Conservation (phyloP, 23 red algal genomes). For the Agarophyton chilense region DNA sequence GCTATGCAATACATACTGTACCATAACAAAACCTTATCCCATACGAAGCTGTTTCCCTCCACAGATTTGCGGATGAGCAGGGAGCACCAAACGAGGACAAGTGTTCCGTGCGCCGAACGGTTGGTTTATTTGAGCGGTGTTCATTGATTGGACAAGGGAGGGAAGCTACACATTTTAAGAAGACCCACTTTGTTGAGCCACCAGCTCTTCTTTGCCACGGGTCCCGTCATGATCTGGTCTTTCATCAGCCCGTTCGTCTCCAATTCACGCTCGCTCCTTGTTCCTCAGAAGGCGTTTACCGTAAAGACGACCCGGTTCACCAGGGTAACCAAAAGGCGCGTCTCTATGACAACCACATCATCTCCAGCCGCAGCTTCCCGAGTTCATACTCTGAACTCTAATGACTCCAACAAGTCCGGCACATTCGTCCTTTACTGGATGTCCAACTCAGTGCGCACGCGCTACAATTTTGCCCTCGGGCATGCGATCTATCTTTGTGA, state of each 20-base stretch:
- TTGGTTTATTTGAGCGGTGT: not conserved
- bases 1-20: too few relatives aligned
- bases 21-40: too few relatives aligned
- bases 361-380: constrained; percentile 32
- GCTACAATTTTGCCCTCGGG: constrained; percentile 74
- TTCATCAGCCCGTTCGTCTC: not conserved
- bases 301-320: not conserved
- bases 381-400: constrained; percentile 21
- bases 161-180: too few relatives aligned
- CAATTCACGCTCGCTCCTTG: not conserved
- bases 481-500: constrained; percentile 78
- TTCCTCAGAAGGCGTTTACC: not conserved
- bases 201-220: too few relatives aligned
- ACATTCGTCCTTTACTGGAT: constrained; percentile 91
- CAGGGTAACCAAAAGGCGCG: not conserved
- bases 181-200: too few relatives aligned
- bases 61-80: too few relatives aligned
- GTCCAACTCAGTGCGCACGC: constrained; percentile 70
- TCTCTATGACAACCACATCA: not conserved
- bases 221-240: not conserved
- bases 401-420: constrained; percentile 4
- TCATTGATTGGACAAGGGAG: not conserved
- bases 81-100: not conserved
- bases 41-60: too few relatives aligned
- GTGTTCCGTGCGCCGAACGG: not conserved